A percentile compares a stretch with the other conserved stretches of the same genome.
Evolutionary conservation across 2,329 filamentous ascomycete species (phyloP).

Genomic region (Curvularia sp.): DNA sequence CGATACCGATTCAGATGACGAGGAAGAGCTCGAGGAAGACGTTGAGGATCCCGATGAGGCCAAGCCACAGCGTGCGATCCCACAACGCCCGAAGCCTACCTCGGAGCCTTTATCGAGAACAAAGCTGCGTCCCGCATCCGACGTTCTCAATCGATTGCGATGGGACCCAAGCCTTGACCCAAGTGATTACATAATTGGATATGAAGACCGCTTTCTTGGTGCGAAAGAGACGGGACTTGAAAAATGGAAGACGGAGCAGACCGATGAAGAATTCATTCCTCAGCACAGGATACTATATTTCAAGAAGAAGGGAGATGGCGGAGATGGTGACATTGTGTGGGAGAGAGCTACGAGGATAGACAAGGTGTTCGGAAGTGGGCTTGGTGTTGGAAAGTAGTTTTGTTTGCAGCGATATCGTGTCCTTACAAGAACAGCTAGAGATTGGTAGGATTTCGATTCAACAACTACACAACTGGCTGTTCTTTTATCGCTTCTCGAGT

Average conservation of each 20-base stretch:
- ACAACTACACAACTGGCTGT: neutral
- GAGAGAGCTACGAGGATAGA: constrained; percentile 57
- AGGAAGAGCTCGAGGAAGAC: constrained; percentile 31
- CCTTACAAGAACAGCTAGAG: neutral
- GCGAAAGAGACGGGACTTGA: constrained; percentile 56
- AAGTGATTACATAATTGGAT: constrained; percentile 59
- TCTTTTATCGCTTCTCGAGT: neutral
- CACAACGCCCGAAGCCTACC: constrained; percentile 25
- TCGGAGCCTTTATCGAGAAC: constrained; percentile 31
- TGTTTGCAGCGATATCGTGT: neutral
- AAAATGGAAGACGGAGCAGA: constrained; percentile 62
- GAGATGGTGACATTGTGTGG: constrained; percentile 55
- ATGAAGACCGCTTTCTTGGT: constrained; percentile 61
- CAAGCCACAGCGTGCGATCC: constrained; percentile 23
- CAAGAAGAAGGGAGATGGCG: constrained; percentile 47
- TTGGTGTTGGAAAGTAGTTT: constrained; percentile 14
- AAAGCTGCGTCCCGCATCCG: constrained; percentile 49
- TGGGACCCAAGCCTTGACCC: constrained; percentile 58
- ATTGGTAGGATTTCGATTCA: neutral
- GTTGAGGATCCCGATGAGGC: constrained; percentile 17
- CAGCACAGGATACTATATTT: constrained; percentile 62
- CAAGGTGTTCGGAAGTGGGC: constrained; percentile 56
- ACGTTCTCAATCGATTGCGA: constrained; percentile 58
- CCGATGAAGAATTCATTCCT: constrained; percentile 64
- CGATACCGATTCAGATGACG: constrained; percentile 50